Evolutionary conservation across 2,329 filamentous ascomycete species (phyloP).

Genomic region (Colletotrichum costaricense): DNA sequence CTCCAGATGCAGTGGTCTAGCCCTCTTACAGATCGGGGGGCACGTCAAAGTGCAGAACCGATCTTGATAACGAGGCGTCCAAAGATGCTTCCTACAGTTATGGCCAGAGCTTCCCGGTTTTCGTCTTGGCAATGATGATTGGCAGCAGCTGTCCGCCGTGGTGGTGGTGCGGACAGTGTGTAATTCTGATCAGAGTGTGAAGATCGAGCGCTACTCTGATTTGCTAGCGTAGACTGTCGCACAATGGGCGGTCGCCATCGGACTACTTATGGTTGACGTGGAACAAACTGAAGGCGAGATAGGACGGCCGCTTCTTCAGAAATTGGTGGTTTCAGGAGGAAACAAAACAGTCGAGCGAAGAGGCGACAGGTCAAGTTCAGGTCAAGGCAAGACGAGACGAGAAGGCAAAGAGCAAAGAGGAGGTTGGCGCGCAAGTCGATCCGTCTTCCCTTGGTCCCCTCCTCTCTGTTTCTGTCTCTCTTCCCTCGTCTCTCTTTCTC

Average conservation of each 20-base stretch:
- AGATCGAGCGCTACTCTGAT: background rate
- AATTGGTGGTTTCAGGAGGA: background rate
- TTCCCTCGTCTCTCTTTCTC: background rate
- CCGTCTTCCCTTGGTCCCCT: background rate
- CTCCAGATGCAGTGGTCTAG: background rate
- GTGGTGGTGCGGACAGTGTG: background rate
- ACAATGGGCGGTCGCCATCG: background rate
- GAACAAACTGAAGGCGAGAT: background rate
- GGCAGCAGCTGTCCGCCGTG: background rate
- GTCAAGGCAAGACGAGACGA: background rate
- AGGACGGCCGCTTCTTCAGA: background rate
- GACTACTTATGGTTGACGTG: background rate
- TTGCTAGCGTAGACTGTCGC: background rate
- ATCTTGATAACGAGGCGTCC: background rate
- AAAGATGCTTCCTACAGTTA: background rate
- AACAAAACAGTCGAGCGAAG: background rate
- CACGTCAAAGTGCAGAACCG: slow-evolving; percentile 18
- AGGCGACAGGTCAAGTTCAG: background rate
- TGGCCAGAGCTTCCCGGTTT: slow-evolving; percentile 4
- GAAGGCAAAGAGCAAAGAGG: background rate
- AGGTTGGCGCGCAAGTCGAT: slow-evolving; percentile 5
- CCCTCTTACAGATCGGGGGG: background rate
- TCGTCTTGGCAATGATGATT: background rate
- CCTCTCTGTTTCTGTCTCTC: background rate
- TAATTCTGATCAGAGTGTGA: background rate